Conservation (phyloP, 805 yeast genomes). For the Starmerella cellae region DNA sequence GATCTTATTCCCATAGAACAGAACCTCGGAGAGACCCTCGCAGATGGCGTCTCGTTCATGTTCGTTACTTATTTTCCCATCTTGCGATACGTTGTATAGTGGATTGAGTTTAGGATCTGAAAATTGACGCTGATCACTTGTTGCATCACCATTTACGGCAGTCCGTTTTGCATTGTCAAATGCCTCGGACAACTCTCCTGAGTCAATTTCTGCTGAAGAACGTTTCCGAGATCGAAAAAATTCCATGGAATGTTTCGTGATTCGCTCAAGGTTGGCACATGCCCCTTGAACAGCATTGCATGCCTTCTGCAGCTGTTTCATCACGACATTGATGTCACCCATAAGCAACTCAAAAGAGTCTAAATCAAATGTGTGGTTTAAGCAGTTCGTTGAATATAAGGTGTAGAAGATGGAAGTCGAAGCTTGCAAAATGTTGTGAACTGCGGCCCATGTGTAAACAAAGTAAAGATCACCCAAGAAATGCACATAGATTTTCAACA, state of each 20-base stretch:
- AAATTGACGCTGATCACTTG: not conserved
- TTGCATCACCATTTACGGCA: not conserved
- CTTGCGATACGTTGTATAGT: no score
- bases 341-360: conserved; percentile 14
- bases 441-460: conserved; percentile 88
- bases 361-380: conserved; percentile 34
- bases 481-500: conserved; percentile 49
- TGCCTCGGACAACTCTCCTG: not conserved
- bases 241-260: not conserved
- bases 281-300: conserved; percentile 12
- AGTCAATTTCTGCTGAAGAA: not conserved
- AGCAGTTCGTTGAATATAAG: conserved; percentile 53
- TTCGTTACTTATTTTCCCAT: no score
- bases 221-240: not conserved
- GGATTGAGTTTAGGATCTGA: not conserved
- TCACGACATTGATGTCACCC: conserved; percentile 6
- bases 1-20: not conserved
- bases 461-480: conserved; percentile 45
- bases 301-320: conserved; percentile 10
- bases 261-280: not conserved
- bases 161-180: not conserved
- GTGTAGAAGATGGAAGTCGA: conserved; percentile 74
- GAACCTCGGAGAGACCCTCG: not conserved
- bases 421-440: conserved; percentile 77
- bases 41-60: not conserved